phyloP scores from a whole-genome alignment of 768 basidiomycete species.

The Saitozyma podzolica region DNA sequence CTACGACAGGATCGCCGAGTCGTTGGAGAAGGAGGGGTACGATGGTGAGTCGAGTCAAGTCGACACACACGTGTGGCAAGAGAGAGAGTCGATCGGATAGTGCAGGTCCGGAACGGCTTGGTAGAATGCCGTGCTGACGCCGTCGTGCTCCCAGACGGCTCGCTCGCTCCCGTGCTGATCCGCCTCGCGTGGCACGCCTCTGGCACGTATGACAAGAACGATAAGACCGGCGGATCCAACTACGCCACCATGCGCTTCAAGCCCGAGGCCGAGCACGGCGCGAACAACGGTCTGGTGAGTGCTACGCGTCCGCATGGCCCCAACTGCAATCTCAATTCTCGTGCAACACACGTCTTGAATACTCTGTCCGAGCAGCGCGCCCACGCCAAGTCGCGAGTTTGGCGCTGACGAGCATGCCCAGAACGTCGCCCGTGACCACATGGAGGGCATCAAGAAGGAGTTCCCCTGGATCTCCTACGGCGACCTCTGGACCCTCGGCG shows the following conservation, averaged over 20 bases:
- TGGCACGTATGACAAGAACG: conserved; percentile 74
- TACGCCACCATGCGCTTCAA: conserved; percentile 98
- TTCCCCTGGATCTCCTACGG: conserved; percentile 95
- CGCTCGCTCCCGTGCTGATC: conserved; percentile 71
- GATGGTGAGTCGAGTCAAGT: conserved; percentile 65
- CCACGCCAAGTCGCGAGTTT: too few species aligned
- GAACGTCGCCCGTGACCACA: conserved; percentile 71
- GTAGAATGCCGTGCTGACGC: conserved; percentile 4
- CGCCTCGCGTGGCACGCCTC: conserved; percentile 94
- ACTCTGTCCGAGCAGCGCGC: background rate
- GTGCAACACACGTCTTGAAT: background rate
- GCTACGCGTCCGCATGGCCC: background rate
- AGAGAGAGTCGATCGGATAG: conserved; percentile 11
- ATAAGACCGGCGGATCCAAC: conserved; percentile 66
- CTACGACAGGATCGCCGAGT: conserved; percentile 82
- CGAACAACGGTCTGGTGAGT: conserved; percentile 52
- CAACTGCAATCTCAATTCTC: too few species aligned
- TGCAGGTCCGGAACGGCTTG: conserved; percentile 3
- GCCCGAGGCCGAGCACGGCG: conserved; percentile 73
- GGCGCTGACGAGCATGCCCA: conserved; percentile 14
- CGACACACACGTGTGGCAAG: background rate
- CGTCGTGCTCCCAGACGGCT: conserved; percentile 37
- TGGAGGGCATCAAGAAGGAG: conserved; percentile 84
- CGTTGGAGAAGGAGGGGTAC: conserved; percentile 71
- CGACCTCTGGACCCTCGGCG: conserved; percentile 93